These are phyloP conservation scores for Ailanthus altissimus DNA, from an alignment of 345 rosid species.

Conservation along the genomic window DNA sequence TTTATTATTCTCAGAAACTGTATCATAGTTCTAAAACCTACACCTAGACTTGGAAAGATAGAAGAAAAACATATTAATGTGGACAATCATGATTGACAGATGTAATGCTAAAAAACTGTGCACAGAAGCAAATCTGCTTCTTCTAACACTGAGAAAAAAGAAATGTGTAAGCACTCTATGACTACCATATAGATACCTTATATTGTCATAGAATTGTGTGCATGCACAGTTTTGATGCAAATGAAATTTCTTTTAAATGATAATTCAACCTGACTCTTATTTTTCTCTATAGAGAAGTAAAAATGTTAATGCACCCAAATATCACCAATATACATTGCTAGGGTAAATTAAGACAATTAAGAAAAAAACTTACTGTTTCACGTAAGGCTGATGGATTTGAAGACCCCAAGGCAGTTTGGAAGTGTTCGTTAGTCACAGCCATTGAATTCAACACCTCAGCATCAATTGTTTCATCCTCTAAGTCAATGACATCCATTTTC, in stretches of 20 bases:
- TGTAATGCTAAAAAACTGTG: not conserved
- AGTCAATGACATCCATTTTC: constrained; percentile 56
- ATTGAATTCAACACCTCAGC: constrained; percentile 49
- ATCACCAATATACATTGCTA: not conserved
- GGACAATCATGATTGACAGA: not conserved
- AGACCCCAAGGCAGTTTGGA: constrained; percentile 47
- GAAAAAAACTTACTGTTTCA: constrained; percentile 40
- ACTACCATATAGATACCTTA: not conserved
- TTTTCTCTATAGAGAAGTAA: not conserved
- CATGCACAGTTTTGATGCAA: not conserved
- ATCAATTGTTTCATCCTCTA: constrained; percentile 52
- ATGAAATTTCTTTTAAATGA: not conserved
- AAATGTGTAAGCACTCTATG: too few relatives aligned
- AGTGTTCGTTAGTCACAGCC: constrained; percentile 54
- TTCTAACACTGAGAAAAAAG: not conserved
- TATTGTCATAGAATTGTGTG: not conserved
- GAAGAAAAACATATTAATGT: not conserved
- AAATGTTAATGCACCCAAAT: not conserved
- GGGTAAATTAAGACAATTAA: not conserved
- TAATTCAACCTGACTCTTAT: not conserved
- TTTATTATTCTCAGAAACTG: not conserved
- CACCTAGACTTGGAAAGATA: not conserved
- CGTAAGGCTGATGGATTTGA: constrained; percentile 55
- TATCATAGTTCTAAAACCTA: not conserved
- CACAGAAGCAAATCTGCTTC: not conserved